Base-by-base conservation (phyloP, 192 early-diverging fungal species). In the Coemansia sp. region DNA sequence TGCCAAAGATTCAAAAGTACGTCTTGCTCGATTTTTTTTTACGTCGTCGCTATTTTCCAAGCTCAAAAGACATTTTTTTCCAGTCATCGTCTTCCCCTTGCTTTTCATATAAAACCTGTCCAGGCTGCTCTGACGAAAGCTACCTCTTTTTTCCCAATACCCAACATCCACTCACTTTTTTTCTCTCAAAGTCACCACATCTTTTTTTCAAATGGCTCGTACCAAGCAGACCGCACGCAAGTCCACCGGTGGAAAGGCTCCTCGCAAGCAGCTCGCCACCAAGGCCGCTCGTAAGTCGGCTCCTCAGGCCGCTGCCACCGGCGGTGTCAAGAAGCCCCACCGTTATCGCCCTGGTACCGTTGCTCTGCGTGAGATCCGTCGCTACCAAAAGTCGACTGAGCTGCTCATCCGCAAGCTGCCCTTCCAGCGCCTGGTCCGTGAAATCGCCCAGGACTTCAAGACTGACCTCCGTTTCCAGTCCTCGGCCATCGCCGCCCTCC, bases 391-490 rank as follows among this genome's bases (percentile, higher is more conserved):
- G 87, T 93, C 94, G 63, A 96, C 95, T 62, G 94, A 97, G 86
- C 87, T 96, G 60, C 88, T 94, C 68, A 94, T 95, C 82, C 91
- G 94, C 85, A 93, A 96, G 86, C 85, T 92, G 58, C 95, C 92
- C 59, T 96, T 95, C 92, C 93, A 94, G 88, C 91, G 94, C 76
- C 90, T 99, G 50, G 96, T 99, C 21, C 92, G 96, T 84, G 97
- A 99, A 86, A 99, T 99, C 68, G 95, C 96, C 63, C 97, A 99
- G 87, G 96, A 99, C 85, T 98, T 97, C 87, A 98, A 99, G 89
- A 98, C 98, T 38, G 96, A 98, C 77, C 87, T 99, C 53, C 95
- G 96, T 71, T 98, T 98, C 93, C 96, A 98, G 90, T 95, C 93
- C 67, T 97, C 95, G 57, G 98, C 98, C 76, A 98, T 99, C 72